Evolutionary conservation across 352 stramenopile species (phyloP), one percentile per base, ranked within the genome.

Genomic region (Phytophthora colocasiae): DNA sequence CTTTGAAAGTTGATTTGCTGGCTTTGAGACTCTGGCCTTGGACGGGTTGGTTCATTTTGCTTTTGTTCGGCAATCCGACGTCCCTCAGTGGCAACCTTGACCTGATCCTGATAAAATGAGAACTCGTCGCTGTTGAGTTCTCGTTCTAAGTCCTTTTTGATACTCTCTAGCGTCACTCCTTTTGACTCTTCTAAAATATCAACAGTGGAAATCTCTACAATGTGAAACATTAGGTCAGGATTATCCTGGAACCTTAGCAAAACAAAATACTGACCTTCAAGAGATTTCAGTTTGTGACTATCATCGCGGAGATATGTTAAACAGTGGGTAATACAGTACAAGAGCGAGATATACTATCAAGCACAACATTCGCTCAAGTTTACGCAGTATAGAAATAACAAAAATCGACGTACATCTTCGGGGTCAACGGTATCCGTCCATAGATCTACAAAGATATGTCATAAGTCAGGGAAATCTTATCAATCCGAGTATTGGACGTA

Each of bases 241-340:
- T 22, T 22, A 22, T 22, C 22, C 22, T 22, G 22, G 22, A 22
- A 36, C 31, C 31, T 36, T 36, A 14, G 31, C 43, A 11, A 57
- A n/a, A 46, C 43, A 38, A 31, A 3, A 4, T 32, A 31, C 17
- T 12, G 31, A 71, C 83, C 83, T 60, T 87, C 65, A 15, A 91
- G 71, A 4, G 73, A 56, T 62, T 85, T 87, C n/a, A 90, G 63
- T 6, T 78, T 27, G 52, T 88, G 63, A 22, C 59, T 55, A n/a
- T 77, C 66, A 7, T 88, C 79, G 47, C 67, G 77, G 12, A 66
- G 52, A 38, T 81, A 89, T 1, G 81, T 92, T 39, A 92, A 60
- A 51, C 77, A 84, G 55, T 91, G 80, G 61, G 82, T 85, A 65
- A 91, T 92, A 58, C 81, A 92, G 68, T 88, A 92, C 4, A 92